Base-by-base conservation (phyloP, 164 flowering plant species). In the Saururus chinensis region DNA sequence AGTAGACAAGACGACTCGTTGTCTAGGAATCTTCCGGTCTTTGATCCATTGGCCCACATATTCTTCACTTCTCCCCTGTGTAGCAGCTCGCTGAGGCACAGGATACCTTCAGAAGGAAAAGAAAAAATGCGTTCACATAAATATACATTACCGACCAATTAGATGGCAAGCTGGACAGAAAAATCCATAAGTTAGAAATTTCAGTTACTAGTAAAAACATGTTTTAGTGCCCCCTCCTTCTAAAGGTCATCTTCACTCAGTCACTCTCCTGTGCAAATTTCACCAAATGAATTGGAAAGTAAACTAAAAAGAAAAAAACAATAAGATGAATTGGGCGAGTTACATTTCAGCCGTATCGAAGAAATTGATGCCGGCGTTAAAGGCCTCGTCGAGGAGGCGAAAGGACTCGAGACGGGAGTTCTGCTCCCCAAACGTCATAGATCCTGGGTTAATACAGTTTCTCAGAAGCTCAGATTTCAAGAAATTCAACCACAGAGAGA, bases 261-360 rank as follows among this genome's bases (percentile, higher is more conserved):
- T n/a, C n/a, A n/a, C n/a, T n/a, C n/a, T n/a, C n/a, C n/a, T n/a
- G n/a, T n/a, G n/a, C n/a, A n/a, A n/a, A n/a, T n/a, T n/a, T n/a
- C n/a, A n/a, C n/a, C n/a, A n/a, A n/a, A n/a, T n/a, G n/a, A n/a
- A n/a, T n/a, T n/a, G n/a, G n/a, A n/a, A n/a, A n/a, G n/a, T n/a
- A n/a, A n/a, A 53, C 6, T 53, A 37, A 56, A 25, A 1, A 23
- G 1, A 22, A 45, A 45, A 48, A 25, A 37, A 14, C 10, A 5
- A 60, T 9, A 26, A 40, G 11, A 37, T 4, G 25, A 55, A 55
- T 22, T 30, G 20, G 52, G 4, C 20, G 16, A 49, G 22, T 77
- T n/a, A 87, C 97, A 89, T 89, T 76, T 89, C 97, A 0, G 95
- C 95, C 4, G 97, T 82, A 69, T 87, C 95, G 70, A 85, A 78